A percentile compares a stretch with the other conserved stretches of the same genome.
Conservation (phyloP, 2,329 filamentous ascomycete genomes). For the Didymella sp. region DNA sequence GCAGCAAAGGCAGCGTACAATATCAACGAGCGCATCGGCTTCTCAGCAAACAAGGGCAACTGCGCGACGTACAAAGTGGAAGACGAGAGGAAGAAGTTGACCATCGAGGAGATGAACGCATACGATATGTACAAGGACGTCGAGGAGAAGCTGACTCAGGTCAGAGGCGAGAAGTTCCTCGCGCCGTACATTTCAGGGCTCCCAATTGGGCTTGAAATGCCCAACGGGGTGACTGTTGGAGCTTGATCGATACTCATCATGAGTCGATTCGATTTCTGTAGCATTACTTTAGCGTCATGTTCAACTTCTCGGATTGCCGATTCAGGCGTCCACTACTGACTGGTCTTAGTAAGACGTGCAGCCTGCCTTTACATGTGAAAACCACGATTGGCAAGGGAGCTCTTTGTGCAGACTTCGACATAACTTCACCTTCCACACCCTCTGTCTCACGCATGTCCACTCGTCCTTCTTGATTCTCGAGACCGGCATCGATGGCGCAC, state of each 20-base stretch:
- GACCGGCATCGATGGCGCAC: neutral
- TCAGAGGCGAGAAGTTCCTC: constrained; percentile 14
- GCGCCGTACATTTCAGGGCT: constrained; percentile 15
- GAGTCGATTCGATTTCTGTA: neutral
- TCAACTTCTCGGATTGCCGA: neutral
- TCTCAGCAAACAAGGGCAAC: constrained; percentile 66
- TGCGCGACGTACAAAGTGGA: constrained; percentile 65
- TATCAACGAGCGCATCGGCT: constrained; percentile 52
- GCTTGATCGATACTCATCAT: constrained; percentile 1
- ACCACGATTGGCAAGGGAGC: neutral
- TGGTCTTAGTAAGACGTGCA: constrained; percentile 11
- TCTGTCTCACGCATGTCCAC: neutral
- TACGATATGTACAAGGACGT: constrained; percentile 35
- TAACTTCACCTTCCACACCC: neutral
- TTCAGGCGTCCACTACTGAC: neutral
- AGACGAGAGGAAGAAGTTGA: constrained; percentile 67
- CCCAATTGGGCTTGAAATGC: constrained; percentile 20
- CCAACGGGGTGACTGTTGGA: constrained; percentile 19
- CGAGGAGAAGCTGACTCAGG: constrained; percentile 22
- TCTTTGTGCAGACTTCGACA: neutral
- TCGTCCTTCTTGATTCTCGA: neutral
- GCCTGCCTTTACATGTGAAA: neutral
- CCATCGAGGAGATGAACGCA: constrained; percentile 74
- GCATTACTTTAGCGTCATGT: constrained; percentile 4
- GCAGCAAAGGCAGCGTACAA: constrained; percentile 49